Evolutionary conservation across 108 stramenopile species (phyloP).

Genomic region (Fragilaria radians): DNA sequence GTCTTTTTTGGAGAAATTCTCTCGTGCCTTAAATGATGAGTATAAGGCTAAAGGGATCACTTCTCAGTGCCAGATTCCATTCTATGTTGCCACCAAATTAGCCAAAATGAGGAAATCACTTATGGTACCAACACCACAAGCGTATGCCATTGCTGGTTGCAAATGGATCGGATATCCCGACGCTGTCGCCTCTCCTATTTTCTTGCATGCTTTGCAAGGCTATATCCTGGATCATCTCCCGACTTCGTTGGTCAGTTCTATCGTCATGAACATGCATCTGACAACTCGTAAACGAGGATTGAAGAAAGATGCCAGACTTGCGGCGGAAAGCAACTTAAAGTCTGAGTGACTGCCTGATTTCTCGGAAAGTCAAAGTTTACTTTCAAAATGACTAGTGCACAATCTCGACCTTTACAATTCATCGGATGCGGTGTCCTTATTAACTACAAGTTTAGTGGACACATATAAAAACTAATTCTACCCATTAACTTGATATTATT

Average conservation of each 20-base stretch:
- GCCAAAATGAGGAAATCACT: constrained; percentile 92
- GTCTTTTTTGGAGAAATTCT: constrained; percentile 93
- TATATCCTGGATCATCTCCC: constrained; percentile 81
- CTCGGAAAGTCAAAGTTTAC: not conserved
- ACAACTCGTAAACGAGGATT: constrained; percentile 86
- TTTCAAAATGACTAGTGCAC: not conserved
- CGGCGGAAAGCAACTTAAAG: constrained; percentile 20
- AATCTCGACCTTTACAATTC: no score
- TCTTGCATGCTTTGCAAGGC: constrained; percentile 90
- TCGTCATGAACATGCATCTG: constrained; percentile 86
- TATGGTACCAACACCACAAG: constrained; percentile 81
- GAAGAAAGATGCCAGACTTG: constrained; percentile 82
- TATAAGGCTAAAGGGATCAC: constrained; percentile 81
- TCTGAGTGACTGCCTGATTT: not conserved
- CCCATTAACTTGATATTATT: not conserved
- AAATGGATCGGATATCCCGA: constrained; percentile 82
- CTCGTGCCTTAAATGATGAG: constrained; percentile 88
- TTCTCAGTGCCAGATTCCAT: constrained; percentile 95
- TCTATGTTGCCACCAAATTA: constrained; percentile 96
- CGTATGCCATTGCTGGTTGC: constrained; percentile 77
- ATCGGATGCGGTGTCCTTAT: no score
- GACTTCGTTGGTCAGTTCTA: constrained; percentile 38
- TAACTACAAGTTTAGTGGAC: no score
- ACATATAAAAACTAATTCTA: not conserved
- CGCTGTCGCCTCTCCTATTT: constrained; percentile 81